Base-by-base conservation (phyloP, 805 yeast genomes). In the Candida nemodendra region DNA sequence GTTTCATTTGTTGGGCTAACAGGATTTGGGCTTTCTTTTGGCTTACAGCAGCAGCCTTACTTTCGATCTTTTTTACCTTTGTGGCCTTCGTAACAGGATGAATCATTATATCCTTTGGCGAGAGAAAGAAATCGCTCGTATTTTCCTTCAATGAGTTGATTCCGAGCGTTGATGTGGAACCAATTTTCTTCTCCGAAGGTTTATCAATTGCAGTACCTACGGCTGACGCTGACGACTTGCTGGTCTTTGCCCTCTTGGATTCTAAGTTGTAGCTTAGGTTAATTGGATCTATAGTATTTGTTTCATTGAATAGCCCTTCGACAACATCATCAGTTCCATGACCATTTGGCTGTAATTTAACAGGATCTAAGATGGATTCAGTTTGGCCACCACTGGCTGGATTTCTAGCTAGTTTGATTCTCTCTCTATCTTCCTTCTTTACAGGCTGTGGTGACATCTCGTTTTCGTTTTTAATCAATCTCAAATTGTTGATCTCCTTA, bases 401-500 rank as follows among this genome's bases (percentile, higher is more conserved):
- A 17, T 11, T 27, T 18, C 32, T 28, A 27, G 26, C 22, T 36
- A 13, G 12, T 16, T 12, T 13, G n/a, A n/a, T n/a, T 31, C 18
- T 15, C 16, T 5, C 18, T 14, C 26, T n/a, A 28, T 34, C 27
- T 36, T 18, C 14, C 26, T 27, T 8, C 23, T 34, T 13, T 17
- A 26, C 8, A 12, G 16, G 9, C 25, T 11, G 14, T 18, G 13
- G 18, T 15, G 14, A n/a, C 27, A 22, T 28, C 9, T 37, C 42
- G 19, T 34, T 38, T 16, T 54, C 58, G 22, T 36, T 38, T 33
- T 53, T 58, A 17, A 47, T 44, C 32, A 59, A 26, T 35, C 54
- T 52, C 37, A 64, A 43, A 27, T 50, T 50, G 24, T 54, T 63
- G 27, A 70, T 68, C 45, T 70, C 76, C 34, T 53, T 50, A 42